Conservation (phyloP, 83 land plant species). For the Picea engelmannii region DNA sequence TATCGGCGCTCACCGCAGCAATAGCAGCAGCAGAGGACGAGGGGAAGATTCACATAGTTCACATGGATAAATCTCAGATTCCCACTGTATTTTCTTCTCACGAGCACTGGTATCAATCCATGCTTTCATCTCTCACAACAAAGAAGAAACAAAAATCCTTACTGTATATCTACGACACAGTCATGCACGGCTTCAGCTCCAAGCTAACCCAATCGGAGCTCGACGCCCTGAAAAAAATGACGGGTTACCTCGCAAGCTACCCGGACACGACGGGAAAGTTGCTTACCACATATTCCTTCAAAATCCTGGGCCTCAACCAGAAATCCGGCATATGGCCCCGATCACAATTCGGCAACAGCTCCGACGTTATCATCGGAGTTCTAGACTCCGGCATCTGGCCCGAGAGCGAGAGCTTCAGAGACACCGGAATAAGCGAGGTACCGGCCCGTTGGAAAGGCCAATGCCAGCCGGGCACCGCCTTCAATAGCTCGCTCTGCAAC, state of each 20-base stretch:
- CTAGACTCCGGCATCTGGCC: neutral
- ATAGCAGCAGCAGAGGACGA: too few relatives aligned
- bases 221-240: conserved; percentile 13
- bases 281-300: conserved; percentile 37
- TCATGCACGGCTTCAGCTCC: conserved; percentile 36
- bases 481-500: neutral
- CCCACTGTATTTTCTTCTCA: conserved; percentile 30
- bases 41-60: too few relatives aligned
- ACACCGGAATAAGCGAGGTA: neutral
- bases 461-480: neutral
- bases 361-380: neutral
- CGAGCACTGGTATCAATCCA: conserved; percentile 8
- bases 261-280: conserved; percentile 16
- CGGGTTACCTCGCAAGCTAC: conserved; percentile 28
- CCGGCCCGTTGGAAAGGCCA: neutral
- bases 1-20: too few relatives aligned
- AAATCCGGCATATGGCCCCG: conserved; percentile 18
- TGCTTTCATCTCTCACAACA: neutral
- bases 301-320: conserved; percentile 27
- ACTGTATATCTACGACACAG: conserved; percentile 10
- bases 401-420: neutral
- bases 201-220: conserved; percentile 24
- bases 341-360: neutral
- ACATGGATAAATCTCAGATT: conserved; percentile 27
- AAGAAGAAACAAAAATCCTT: neutral